Evolutionary conservation across 192 early-diverging fungal genomes (phyloP).

Genomic region (Obelidium mucronatum): DNA sequence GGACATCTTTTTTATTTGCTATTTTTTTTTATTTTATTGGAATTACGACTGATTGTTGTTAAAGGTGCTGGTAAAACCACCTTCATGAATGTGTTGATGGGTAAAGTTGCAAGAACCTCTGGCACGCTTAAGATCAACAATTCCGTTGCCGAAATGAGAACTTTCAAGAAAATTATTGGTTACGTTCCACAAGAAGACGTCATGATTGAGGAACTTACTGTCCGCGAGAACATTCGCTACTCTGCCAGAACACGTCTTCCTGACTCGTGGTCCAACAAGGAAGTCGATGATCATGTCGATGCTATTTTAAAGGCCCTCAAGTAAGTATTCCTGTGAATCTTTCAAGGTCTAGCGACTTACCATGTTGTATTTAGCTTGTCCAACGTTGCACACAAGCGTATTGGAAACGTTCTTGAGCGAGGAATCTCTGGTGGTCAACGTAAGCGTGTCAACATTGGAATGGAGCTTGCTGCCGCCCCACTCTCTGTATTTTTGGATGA

Average conservation of each 20-base stretch:
- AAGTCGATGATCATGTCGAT: constrained; percentile 77
- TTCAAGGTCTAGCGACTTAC: constrained; percentile 72
- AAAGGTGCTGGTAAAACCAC: constrained; percentile 51
- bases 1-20: neutral
- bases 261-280: constrained; percentile 62
- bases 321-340: constrained; percentile 69
- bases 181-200: constrained; percentile 53
- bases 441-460: no score
- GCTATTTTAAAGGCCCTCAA: constrained; percentile 71
- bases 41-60: neutral
- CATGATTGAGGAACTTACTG: constrained; percentile 62
- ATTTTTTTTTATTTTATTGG: neutral
- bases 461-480: constrained; percentile 79
- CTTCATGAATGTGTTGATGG: constrained; percentile 55
- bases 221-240: constrained; percentile 78
- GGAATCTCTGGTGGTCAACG: constrained; percentile 89
- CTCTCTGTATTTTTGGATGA: constrained; percentile 87
- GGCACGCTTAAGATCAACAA: constrained; percentile 46
- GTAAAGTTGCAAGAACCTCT: constrained; percentile 41
- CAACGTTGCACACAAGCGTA: neutral
- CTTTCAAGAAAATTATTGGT: constrained; percentile 48
- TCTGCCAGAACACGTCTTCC: constrained; percentile 81
- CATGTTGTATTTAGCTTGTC: neutral
- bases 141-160: constrained; percentile 37
- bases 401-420: constrained; percentile 46